Evolutionary conservation across 148 eudicot species (phyloP), one percentile per base, ranked within the genome.

Genomic region (Amaranthus cruentus): DNA sequence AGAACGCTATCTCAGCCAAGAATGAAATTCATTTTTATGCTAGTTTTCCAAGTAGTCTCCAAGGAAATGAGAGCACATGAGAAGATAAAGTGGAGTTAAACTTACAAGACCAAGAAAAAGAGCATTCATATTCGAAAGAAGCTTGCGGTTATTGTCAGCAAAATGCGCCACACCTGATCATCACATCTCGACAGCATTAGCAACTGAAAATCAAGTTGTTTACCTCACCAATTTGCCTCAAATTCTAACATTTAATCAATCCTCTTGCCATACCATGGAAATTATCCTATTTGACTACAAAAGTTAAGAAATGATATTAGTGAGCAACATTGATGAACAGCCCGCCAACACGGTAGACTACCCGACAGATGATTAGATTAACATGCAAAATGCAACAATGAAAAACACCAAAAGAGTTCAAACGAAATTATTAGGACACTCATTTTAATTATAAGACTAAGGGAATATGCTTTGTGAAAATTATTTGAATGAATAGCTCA

Each of bases 31-130:
- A 28, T 57, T 57, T 57, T n/a, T 2, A 62, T 4, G 66, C 47
- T 38, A 38, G 3, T 0, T 38, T 42, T 42, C 6, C 44, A 6
- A 4, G 48, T 6, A 13, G 10, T 53, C 47, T 62, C 55, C 18
- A 74, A 12, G 68, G 66, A 15, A 28, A 58, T 28, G 3, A 11
- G 44, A 48, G 15, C 0, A 7, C 66, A 73, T 5, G 38, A 11
- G 5, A 73, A 60, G 7, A 74, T 11, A 52, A 66, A 9, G 21
- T 5, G 44, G 66, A 49, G 54, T 74, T 75, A 38, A 74, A 50
- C 96, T 86, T 87, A 93, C 98, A 72, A 88, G 77, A 81, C 91
- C 70, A 56, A 93, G 93, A 21, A 93, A 77, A 72, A 94, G 66
- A 38, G 95, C 96, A 85, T 84, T 91, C 75, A 87, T 77, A 73